Evolutionary conservation across 129 eudicot genomes (phyloP), one percentile per base, ranked within the genome.

Genomic region (Erigeron canadensis): DNA sequence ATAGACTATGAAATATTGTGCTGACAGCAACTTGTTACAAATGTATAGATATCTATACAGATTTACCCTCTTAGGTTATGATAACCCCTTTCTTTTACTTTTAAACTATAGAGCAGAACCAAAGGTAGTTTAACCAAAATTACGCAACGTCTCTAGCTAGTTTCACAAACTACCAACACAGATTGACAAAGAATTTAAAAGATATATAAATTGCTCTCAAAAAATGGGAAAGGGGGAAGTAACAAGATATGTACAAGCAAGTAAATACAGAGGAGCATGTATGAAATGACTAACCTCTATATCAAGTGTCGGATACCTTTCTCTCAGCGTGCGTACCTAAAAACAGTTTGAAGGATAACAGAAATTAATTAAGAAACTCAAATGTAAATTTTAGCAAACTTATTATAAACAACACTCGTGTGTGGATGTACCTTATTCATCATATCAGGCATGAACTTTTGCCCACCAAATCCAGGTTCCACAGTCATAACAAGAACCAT

Each of bases 401-500:
- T 46, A 6, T 42, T 48, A 55, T 4, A 67, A 44, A 50, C 15
- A 38, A 3, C 12, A 55, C 19, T 75, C 12, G 5, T 21, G 34
- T 19, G 10, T 1, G 15, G 13, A 40, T 50, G 54, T 67, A 94
- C 99, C 96, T 90, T 94, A 74, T 86, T 88, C 99, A 94, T 94
- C 87, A 77, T 94, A 71, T 94, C 91, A 28, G 97, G 91, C 89
- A 94, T 90, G 74, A 94, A 90, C 75, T 90, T 94, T 80, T 94
- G 99, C 50, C 99, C 97, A 75, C 99, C 96, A 77, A 94, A 94
- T 70, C 93, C 99, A 76, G 99, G 99, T 75, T 87, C 94, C 37
- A 94, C 94, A 4, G 99, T 94, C 99, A 94, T 94, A 38, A 94
- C 91, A 73, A 94, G 97, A 59, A 94, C 96, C 97, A 94, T 79